These are phyloP conservation scores for Plantago ovata DNA, from an alignment of 257 asterid species.

Conservation along the genomic window DNA sequence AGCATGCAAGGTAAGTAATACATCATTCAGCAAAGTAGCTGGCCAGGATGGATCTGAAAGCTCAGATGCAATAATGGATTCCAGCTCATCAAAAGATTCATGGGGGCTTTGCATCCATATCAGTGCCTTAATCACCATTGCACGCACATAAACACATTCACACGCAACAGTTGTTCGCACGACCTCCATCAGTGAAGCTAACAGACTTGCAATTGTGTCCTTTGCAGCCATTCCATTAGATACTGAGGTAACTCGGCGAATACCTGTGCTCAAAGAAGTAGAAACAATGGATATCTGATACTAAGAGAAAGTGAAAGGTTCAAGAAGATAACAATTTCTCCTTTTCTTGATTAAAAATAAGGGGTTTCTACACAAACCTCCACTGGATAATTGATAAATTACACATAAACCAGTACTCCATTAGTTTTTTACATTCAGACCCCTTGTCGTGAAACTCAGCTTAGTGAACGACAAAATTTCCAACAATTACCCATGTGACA, in stretches of 20 bases:
- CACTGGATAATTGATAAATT: too few species aligned
- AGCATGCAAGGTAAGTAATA: constrained; percentile 92
- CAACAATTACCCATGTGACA: too few species aligned
- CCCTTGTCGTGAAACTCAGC: too few species aligned
- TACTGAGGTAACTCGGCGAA: constrained; percentile 61
- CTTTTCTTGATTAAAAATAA: too few species aligned
- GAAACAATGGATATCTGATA: constrained; percentile 11
- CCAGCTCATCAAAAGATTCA: constrained; percentile 92
- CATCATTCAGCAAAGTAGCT: constrained; percentile 77
- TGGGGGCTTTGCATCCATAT: constrained; percentile 99
- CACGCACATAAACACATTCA: constrained; percentile 98
- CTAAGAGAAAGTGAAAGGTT: neutral
- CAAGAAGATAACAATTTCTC: neutral
- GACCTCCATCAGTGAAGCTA: constrained; percentile 96
- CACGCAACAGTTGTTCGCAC: constrained; percentile 98
- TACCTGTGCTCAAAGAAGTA: constrained; percentile 39
- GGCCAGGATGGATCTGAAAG: constrained; percentile 98
- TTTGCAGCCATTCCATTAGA: constrained; percentile 69
- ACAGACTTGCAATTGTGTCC: constrained; percentile 86
- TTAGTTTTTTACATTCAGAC: too few species aligned
- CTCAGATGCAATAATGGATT: constrained; percentile 93
- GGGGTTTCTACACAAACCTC: too few species aligned
- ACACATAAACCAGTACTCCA: too few species aligned
- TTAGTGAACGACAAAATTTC: too few species aligned
- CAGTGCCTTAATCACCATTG: constrained; percentile 94